Conservation (phyloP, 352 stramenopile species). For the Aphanomyces stellatus region DNA sequence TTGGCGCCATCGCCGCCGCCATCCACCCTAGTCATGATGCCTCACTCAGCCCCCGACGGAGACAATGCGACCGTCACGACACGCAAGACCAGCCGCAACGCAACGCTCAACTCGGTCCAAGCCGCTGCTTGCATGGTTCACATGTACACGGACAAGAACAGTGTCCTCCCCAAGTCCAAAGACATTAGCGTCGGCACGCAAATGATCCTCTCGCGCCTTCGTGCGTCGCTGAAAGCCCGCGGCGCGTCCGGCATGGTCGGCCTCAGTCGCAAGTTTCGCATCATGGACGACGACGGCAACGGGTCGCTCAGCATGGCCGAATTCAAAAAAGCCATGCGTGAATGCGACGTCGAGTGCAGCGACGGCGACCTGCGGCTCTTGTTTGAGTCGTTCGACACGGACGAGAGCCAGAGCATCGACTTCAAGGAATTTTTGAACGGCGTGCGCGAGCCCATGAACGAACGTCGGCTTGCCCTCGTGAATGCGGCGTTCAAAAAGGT, state of each 20-base stretch:
- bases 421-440: slow-evolving; percentile 83
- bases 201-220: slow-evolving; percentile 44
- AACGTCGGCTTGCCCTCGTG: slow-evolving; percentile 59
- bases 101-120: slow-evolving; percentile 13
- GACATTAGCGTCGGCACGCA: slow-evolving; percentile 33
- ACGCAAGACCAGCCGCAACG: slow-evolving; percentile 12
- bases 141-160: slow-evolving; percentile 1
- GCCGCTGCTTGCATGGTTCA: slow-evolving; percentile 15
- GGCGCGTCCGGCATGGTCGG: slow-evolving; percentile 66
- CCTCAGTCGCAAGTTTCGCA: slow-evolving; percentile 60
- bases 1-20: slow-evolving; percentile 4
- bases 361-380: slow-evolving; percentile 56
- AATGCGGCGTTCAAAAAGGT: slow-evolving; percentile 57
- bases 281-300: slow-evolving; percentile 71
- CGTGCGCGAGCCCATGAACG: slow-evolving; percentile 63
- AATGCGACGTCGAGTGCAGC: slow-evolving; percentile 42
- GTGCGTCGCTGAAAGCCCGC: slow-evolving; percentile 40
- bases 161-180: slow-evolving; percentile 18
- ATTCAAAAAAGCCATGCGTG: slow-evolving; percentile 57
- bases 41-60: neutral
- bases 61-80: neutral
- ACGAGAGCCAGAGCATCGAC: slow-evolving; percentile 65
- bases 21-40: neutral
- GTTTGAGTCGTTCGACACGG: slow-evolving; percentile 78
- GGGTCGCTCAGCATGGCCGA: slow-evolving; percentile 59